Conservation (phyloP, 371 early-diverging fungal genomes). For the Coemansia sp. region DNA sequence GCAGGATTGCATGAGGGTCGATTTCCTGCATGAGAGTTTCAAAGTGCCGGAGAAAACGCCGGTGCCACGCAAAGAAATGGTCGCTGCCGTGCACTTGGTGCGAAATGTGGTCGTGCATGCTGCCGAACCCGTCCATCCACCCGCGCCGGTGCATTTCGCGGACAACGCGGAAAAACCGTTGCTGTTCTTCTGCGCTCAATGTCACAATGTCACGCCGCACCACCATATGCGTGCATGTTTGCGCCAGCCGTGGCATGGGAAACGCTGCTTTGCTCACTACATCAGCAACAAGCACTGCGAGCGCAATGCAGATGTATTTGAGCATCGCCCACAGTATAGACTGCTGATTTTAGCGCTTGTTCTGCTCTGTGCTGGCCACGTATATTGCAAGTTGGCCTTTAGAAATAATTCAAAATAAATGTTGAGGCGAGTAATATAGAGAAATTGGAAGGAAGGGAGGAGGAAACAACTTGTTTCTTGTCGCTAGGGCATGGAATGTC, state of each 20-base stretch:
- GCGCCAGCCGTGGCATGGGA: conserved; percentile 37
- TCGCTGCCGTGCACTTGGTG: conserved; percentile 51
- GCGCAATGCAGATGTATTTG: conserved; percentile 29
- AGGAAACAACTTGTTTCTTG: neutral
- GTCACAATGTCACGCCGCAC: conserved; percentile 39
- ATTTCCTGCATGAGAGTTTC: conserved; percentile 49
- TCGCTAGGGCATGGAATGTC: too few relatives aligned
- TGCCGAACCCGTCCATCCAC: conserved; percentile 52
- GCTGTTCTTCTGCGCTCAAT: conserved; percentile 38
- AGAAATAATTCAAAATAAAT: neutral
- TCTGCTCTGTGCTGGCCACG: too few relatives aligned
- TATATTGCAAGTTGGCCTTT: neutral
- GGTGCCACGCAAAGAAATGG: conserved; percentile 50
- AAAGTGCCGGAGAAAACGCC: conserved; percentile 37
- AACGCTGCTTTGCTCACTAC: conserved; percentile 30
- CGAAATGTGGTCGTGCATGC: conserved; percentile 51
- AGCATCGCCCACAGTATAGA: conserved; percentile 7
- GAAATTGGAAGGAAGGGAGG: neutral
- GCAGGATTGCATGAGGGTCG: conserved; percentile 29
- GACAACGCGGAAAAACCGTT: conserved; percentile 45
- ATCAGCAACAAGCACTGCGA: conserved; percentile 21
- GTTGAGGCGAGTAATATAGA: neutral
- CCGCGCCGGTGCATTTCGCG: conserved; percentile 51
- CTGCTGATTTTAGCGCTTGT: neutral
- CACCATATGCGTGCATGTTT: conserved; percentile 20